These are phyloP conservation scores for Heliosperma pusillum DNA, from an alignment of 148 eudicot genomes.

Conservation along the genomic window DNA sequence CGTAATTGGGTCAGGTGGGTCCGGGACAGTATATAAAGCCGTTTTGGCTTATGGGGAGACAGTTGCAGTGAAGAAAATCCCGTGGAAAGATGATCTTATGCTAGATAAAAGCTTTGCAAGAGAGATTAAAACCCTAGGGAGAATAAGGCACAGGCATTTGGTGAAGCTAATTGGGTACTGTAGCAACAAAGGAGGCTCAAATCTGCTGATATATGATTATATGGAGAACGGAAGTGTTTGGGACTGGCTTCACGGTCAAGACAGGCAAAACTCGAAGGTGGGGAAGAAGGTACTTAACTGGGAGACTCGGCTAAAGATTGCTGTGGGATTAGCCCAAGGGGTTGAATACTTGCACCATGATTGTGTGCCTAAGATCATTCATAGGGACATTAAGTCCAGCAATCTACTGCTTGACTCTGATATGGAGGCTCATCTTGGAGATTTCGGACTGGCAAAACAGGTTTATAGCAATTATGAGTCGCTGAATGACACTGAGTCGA, in stretches of 20 bases:
- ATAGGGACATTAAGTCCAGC: conserved; percentile 90
- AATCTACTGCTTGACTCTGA: conserved; percentile 72
- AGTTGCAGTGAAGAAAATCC: conserved; percentile 78
- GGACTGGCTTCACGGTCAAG: conserved; percentile 75
- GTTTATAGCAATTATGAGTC: conserved; percentile 48
- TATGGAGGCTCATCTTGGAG: conserved; percentile 97
- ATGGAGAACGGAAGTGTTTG: conserved; percentile 96
- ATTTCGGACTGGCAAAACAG: conserved; percentile 90
- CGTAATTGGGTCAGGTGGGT: conserved; percentile 91
- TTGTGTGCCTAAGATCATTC: conserved; percentile 87
- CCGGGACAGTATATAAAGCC: conserved; percentile 86
- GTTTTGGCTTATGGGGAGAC: conserved; percentile 61
- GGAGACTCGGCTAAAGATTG: conserved; percentile 78
- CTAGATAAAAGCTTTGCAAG: conserved; percentile 79
- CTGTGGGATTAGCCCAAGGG: conserved; percentile 88
- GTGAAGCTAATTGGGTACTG: conserved; percentile 86
- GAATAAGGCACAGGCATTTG: conserved; percentile 90
- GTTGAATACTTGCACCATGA: conserved; percentile 95
- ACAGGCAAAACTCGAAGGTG: conserved; percentile 31
- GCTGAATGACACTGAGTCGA: conserved; percentile 63
- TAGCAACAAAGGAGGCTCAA: conserved; percentile 53
- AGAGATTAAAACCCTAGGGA: conserved; percentile 85
- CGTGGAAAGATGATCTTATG: conserved; percentile 57
- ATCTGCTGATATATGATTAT: conserved; percentile 78
- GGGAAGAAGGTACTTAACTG: conserved; percentile 56